A percentile compares a stretch with the other conserved stretches of the same genome.
Conservation (phyloP, 2,329 filamentous ascomycete species). For the Celoporthe dispersa region DNA sequence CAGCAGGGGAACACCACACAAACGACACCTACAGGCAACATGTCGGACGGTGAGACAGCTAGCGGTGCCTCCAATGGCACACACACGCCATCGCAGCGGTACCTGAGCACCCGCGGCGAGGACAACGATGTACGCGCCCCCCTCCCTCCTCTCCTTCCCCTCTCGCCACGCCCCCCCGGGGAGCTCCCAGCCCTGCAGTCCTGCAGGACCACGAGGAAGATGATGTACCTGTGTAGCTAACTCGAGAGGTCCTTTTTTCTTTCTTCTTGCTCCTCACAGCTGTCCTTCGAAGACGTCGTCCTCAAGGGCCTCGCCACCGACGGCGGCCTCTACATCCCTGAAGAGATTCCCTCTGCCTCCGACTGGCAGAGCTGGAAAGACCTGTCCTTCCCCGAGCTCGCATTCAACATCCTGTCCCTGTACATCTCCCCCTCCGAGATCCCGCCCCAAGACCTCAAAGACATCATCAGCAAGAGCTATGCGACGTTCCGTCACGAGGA, state of each 20-base stretch:
- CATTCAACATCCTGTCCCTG: slow-evolving; percentile 81
- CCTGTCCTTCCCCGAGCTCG: slow-evolving; percentile 79
- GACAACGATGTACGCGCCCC: slow-evolving; percentile 49
- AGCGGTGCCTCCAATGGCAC: slow-evolving; percentile 41
- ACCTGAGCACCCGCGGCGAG: slow-evolving; percentile 56
- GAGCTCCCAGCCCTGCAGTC: slow-evolving; percentile 8
- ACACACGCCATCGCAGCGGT: slow-evolving; percentile 53
- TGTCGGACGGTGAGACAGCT: slow-evolving; percentile 47
- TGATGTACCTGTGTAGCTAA: slow-evolving; percentile 2
- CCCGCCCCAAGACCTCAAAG: slow-evolving; percentile 76
- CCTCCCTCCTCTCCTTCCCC: slow-evolving; percentile 14
- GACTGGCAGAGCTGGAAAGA: slow-evolving; percentile 71
- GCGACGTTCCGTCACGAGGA: slow-evolving; percentile 82
- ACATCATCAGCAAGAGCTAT: slow-evolving; percentile 84
- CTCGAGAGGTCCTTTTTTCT: background rate
- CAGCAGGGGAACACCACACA: background rate
- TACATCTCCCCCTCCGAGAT: slow-evolving; percentile 89
- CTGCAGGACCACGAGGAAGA: slow-evolving; percentile 22
- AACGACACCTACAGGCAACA: slow-evolving; percentile 33
- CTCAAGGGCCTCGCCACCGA: slow-evolving; percentile 86
- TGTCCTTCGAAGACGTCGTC: slow-evolving; percentile 90
- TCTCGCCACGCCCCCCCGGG: slow-evolving; percentile 6
- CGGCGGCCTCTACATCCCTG: slow-evolving; percentile 87
- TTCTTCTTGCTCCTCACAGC: no score
- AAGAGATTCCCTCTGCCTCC: slow-evolving; percentile 67